These are phyloP conservation scores for Penicillium argentinense DNA, from an alignment of 495 filamentous ascomycete species.

Conservation along the genomic window DNA sequence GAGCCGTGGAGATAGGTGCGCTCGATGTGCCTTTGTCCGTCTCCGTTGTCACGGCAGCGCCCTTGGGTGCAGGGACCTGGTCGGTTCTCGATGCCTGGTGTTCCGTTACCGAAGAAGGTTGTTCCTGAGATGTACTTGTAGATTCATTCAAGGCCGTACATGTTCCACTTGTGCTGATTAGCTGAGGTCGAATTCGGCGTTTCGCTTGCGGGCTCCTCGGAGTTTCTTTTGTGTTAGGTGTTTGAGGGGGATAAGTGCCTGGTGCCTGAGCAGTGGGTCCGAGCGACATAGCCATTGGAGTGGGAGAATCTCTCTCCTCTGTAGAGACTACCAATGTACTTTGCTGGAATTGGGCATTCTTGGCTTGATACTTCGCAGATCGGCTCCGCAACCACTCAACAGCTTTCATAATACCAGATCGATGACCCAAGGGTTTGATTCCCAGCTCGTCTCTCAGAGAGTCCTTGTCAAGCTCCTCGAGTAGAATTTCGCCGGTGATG, in stretches of 20 bases:
- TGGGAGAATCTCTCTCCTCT: neutral
- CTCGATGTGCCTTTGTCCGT: no score
- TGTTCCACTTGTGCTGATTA: neutral
- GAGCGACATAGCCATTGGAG: neutral
- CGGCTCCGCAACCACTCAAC: conserved; percentile 43
- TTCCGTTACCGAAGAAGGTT: neutral
- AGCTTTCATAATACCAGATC: conserved; percentile 43
- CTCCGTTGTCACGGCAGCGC: neutral
- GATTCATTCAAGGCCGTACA: neutral
- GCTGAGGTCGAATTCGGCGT: neutral
- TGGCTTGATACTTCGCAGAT: conserved; percentile 41
- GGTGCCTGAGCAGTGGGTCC: neutral
- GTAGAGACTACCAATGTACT: no score
- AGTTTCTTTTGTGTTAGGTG: neutral
- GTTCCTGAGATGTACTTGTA: neutral
- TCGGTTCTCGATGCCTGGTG: no score
- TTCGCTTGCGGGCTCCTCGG: neutral
- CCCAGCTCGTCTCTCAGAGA: conserved; percentile 52
- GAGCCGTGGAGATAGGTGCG: no score
- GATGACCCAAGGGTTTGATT: conserved; percentile 46
- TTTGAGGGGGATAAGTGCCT: neutral
- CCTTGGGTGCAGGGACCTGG: no score
- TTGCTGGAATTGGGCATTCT: no score
- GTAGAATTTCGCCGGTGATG: conserved; percentile 61
- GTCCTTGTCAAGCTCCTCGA: conserved; percentile 47